phyloP scores from a whole-genome alignment of 2,329 filamentous ascomycete species.

The Amauroascus niger region DNA sequence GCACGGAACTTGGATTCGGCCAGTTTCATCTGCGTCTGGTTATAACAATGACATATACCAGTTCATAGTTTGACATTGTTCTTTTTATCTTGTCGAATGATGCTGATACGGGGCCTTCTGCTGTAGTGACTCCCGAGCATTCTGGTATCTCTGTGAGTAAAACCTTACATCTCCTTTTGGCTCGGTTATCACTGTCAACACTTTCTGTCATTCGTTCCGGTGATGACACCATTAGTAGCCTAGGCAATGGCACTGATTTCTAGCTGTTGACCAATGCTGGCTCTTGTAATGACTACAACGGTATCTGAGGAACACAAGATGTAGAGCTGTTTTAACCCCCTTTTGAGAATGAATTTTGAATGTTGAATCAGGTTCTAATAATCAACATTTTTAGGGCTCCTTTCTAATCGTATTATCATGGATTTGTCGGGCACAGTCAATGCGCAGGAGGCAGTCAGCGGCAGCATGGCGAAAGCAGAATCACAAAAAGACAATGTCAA shows the following conservation, averaged over 20 bases:
- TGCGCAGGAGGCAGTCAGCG: neutral
- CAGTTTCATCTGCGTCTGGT: too few relatives aligned
- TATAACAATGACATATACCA: too few relatives aligned
- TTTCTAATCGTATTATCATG: neutral
- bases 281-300: constrained; percentile 82
- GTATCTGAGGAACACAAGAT: constrained; percentile 67
- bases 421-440: neutral
- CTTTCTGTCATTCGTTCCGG: constrained; percentile 23
- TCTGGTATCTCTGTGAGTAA: too few relatives aligned
- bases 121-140: too few relatives aligned
- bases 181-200: neutral
- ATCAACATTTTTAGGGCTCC: neutral
- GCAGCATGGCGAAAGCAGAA: neutral
- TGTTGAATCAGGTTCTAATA: neutral
- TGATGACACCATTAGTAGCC: constrained; percentile 41
- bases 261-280: constrained; percentile 41
- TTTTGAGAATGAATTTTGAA: neutral
- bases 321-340: neutral
- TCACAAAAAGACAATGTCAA: neutral
- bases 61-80: too few relatives aligned
- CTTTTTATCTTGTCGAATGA: too few relatives aligned
- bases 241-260: constrained; percentile 45
- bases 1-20: too few relatives aligned
- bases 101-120: too few relatives aligned
- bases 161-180: too few relatives aligned